Percentiles rank a stretch among this genome's conserved stretches.
phyloP scores from a whole-genome alignment of 768 basidiomycete genomes.

The Cystobasidium tubakii region DNA sequence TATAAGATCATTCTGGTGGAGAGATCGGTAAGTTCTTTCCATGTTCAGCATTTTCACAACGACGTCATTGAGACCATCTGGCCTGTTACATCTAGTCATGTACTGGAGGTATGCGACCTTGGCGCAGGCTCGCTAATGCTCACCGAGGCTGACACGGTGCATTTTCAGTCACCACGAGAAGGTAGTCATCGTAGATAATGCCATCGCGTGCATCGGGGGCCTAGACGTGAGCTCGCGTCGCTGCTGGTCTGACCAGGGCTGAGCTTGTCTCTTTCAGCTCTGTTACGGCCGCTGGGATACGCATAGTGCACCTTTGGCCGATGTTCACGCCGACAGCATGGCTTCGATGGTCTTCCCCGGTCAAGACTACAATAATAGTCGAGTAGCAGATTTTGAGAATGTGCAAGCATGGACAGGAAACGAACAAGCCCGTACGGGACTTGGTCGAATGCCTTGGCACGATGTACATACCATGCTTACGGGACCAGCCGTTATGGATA shows the following conservation, averaged over 20 bases:
- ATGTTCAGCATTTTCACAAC: background rate
- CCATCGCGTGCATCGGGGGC: slow-evolving; percentile 79
- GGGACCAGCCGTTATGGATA: slow-evolving; percentile 78
- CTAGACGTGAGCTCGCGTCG: slow-evolving; percentile 56
- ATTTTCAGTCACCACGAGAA: slow-evolving; percentile 68
- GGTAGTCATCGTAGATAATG: slow-evolving; percentile 79
- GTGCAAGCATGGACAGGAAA: slow-evolving; percentile 57
- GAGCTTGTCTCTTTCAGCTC: slow-evolving; percentile 48
- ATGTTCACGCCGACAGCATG: slow-evolving; percentile 85
- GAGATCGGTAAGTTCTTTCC: slow-evolving; percentile 32
- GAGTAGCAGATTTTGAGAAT: slow-evolving; percentile 71
- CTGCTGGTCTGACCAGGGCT: too few relatives aligned
- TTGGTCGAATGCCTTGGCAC: slow-evolving; percentile 44
- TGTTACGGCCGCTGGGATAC: slow-evolving; percentile 98
- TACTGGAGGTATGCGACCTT: background rate
- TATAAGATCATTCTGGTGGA: slow-evolving; percentile 56
- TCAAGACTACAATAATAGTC: slow-evolving; percentile 86
- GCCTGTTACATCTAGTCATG: background rate
- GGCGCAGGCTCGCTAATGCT: too few relatives aligned
- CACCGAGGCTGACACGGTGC: too few relatives aligned
- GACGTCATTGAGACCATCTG: too few relatives aligned
- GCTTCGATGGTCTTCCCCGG: slow-evolving; percentile 79
- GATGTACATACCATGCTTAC: slow-evolving; percentile 74
- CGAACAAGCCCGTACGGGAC: slow-evolving; percentile 36
- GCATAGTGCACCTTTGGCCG: slow-evolving; percentile 65